Conservation (phyloP, 768 basidiomycete species). For the Amanita thiersii region DNA sequence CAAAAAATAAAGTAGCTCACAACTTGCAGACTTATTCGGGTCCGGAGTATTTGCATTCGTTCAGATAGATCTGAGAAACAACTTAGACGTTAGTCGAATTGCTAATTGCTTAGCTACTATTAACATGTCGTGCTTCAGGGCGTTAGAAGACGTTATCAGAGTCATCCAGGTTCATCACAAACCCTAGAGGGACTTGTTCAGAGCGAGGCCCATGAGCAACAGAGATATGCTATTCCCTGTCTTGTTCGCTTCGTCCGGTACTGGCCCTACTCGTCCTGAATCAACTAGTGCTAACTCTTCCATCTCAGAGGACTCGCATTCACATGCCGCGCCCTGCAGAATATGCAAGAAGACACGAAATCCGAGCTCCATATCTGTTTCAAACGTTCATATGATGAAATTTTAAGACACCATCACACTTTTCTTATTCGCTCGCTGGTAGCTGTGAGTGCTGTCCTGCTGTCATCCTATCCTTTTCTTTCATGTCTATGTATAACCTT, state of each 20-base stretch:
- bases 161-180: slow-evolving; percentile 29
- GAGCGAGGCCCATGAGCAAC: slow-evolving; percentile 34
- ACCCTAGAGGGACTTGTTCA: slow-evolving; percentile 58
- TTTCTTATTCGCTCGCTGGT: slow-evolving; percentile 62
- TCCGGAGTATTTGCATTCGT: slow-evolving; percentile 67
- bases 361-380: slow-evolving; percentile 62
- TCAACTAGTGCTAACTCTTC: not conserved
- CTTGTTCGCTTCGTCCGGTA: slow-evolving; percentile 63
- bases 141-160: slow-evolving; percentile 48
- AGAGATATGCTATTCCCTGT: slow-evolving; percentile 48
- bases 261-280: not conserved
- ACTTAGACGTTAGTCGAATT: slow-evolving; percentile 44
- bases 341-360: slow-evolving; percentile 46
- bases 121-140: slow-evolving; percentile 33
- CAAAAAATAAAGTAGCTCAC: slow-evolving; percentile 10
- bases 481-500: slow-evolving; percentile 5
- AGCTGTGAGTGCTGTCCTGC: slow-evolving; percentile 35
- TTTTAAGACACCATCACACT: slow-evolving; percentile 57
- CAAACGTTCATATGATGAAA: slow-evolving; percentile 60
- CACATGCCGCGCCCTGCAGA: slow-evolving; percentile 58
- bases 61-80: slow-evolving; percentile 60
- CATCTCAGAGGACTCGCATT: slow-evolving; percentile 53
- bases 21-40: slow-evolving; percentile 52
- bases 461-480: slow-evolving; percentile 7
- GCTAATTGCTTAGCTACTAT: slow-evolving; percentile 7